Conservation (phyloP, 129 eudicot species). For the carrot (Daucus carota) region DH1_v3.0 NC_030383.2:143501-144000, state of each 20-base stretch:
- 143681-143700: neutral
- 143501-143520: neutral
- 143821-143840: neutral
- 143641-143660: neutral
- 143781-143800: too few relatives aligned
- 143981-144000: constrained; percentile 44
- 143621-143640: neutral
- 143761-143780: too few relatives aligned
- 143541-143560: too few relatives aligned
- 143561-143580: too few relatives aligned
- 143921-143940: constrained; percentile 35
- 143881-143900: neutral
- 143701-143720: neutral
- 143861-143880: neutral
- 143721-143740: too few relatives aligned
- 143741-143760: too few relatives aligned
- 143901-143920: neutral
- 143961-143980: constrained; percentile 46
- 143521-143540: too few relatives aligned
- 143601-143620: neutral
- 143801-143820: neutral
- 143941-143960: constrained; percentile 58
- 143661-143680: neutral
- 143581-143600: too few relatives aligned
- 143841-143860: neutral